Base-by-base conservation (phyloP, 495 filamentous ascomycete species). In the Daldinia concentrica region DNA sequence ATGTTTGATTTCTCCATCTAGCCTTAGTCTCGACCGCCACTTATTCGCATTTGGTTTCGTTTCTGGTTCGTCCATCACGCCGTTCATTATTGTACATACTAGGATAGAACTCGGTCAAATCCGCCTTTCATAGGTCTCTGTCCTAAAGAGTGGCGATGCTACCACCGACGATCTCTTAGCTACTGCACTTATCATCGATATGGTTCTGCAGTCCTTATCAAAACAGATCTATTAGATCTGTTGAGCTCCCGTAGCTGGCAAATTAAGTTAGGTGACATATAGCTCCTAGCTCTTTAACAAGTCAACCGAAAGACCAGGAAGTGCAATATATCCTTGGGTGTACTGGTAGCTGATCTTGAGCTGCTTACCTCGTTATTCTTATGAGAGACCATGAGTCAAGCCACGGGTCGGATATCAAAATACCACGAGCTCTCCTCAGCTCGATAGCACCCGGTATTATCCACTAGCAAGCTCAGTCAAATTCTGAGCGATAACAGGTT, bases 121-220 rank as follows among this genome's bases (percentile, higher is more conserved):
- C 52, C 51, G 43, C 39, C 43, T 41, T 58, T 57, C 24, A 36
- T 34, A 29, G 9, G 24, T 57, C 32, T 58, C 54, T 14, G 24
- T 50, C 55, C 45, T 64, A 19, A 68, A 69, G 58, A 65, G 66
- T 69, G 62, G 71, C 71, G 24, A 73, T 58, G 61, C 51, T 64
- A 39, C 58, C 39, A 11, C 19, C 68, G 36, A 52, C 61, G 32
- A 61, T 60, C 57, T 45, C 50, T 39, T 48, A 52, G 29, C 22
- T 69, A 62, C 51, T 60, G 15, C n/a, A 24, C 19, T 64, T 58
- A 58, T 62, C 41, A 52, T 60, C 65, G 66, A 54, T 58, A 69
- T 73, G 66, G 56, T 63, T 55, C 66, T 48, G 43, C 36, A 59
- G 30, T 11, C 30, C 54, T 66, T 60, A 17, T 64, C 36, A 26